Conservation (phyloP, 805 yeast species). For the Ascoidea asiatica region DNA sequence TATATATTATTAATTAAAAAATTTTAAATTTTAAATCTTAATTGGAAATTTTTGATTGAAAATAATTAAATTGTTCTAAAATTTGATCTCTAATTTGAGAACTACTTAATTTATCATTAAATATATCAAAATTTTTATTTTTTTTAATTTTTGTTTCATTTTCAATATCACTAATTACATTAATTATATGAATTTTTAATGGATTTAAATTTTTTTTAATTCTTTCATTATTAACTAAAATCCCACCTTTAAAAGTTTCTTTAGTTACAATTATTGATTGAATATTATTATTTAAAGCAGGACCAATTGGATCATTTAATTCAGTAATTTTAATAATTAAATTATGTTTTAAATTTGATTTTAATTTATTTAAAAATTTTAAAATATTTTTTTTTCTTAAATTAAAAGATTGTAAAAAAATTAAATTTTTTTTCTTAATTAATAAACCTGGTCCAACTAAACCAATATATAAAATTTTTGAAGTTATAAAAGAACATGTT, state of each 20-base stretch:
- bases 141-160: slow-evolving; percentile 20
- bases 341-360: slow-evolving; percentile 20
- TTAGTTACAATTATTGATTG: slow-evolving; percentile 71
- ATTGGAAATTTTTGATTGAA: no score
- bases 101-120: slow-evolving; percentile 64
- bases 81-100: slow-evolving; percentile 62
- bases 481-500: slow-evolving; percentile 50
- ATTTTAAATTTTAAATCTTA: no score
- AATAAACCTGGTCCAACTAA: slow-evolving; percentile 67
- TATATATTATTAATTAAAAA: no score
- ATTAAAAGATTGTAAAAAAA: slow-evolving; percentile 45
- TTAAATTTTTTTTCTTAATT: slow-evolving; percentile 59
- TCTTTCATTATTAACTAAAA: slow-evolving; percentile 54
- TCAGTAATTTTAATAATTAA: slow-evolving; percentile 38
- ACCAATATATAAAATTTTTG: slow-evolving; percentile 54
- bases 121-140: not conserved
- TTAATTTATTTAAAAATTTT: slow-evolving; percentile 33
- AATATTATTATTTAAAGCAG: slow-evolving; percentile 68
- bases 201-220: slow-evolving; percentile 35
- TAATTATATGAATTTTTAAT: slow-evolving; percentile 38
- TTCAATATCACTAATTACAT: slow-evolving; percentile 53
- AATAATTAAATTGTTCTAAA: no score
- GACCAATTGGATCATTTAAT: slow-evolving; percentile 85
- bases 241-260: slow-evolving; percentile 72
- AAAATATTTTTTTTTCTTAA: slow-evolving; percentile 33